phyloP scores from a whole-genome alignment of 345 rosid species.

The Microthlaspi erraticum region DNA sequence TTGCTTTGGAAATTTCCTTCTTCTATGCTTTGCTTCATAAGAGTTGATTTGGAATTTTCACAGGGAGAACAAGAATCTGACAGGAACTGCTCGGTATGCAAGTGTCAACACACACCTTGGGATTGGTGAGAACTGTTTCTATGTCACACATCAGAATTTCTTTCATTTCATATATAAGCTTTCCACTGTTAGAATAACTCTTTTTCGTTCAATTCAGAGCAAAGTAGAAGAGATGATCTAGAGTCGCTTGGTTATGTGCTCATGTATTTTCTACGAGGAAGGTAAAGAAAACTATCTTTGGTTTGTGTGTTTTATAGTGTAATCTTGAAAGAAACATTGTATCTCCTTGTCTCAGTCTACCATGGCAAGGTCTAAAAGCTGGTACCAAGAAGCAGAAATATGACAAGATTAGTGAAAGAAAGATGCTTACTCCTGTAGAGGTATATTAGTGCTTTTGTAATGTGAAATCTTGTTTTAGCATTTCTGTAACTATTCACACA shows the following conservation, averaged over 20 bases:
- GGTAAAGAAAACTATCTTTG: constrained; percentile 52
- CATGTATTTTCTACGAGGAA: constrained; percentile 92
- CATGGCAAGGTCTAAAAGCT: constrained; percentile 96
- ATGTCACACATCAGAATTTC: background rate
- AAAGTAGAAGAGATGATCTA: constrained; percentile 94
- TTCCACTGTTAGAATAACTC: background rate
- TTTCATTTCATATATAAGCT: background rate
- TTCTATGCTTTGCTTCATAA: constrained; percentile 25
- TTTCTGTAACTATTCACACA: constrained; percentile 2
- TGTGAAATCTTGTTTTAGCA: background rate
- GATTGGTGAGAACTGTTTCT: constrained; percentile 59
- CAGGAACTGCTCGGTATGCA: constrained; percentile 95
- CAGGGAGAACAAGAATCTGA: constrained; percentile 92
- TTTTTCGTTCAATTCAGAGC: constrained; percentile 57
- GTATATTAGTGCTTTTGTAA: constrained; percentile 42
- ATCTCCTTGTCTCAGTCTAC: constrained; percentile 62
- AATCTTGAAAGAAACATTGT: background rate
- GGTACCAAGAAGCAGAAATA: constrained; percentile 97
- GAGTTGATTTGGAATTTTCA: constrained; percentile 13
- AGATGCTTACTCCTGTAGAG: constrained; percentile 92
- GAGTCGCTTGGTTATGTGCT: constrained; percentile 97
- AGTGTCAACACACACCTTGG: constrained; percentile 97
- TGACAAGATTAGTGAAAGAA: constrained; percentile 88
- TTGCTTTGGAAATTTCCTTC: constrained; percentile 1
- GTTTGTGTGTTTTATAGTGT: background rate